Evolutionary conservation across 202 grass and related monocot genomes (phyloP).

Genomic region (Digitaria exilis): DNA sequence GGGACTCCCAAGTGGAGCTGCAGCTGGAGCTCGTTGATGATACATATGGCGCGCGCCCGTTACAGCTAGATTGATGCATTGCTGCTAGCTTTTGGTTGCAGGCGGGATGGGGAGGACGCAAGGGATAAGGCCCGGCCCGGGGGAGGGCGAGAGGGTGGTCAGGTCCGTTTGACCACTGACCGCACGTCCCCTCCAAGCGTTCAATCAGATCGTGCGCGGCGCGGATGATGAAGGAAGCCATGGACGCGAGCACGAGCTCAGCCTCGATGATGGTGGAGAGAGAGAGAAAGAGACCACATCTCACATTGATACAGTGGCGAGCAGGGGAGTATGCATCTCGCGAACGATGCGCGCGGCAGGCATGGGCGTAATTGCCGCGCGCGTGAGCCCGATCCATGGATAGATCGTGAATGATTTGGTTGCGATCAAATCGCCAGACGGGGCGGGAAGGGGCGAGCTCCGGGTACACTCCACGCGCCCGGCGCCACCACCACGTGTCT

Average conservation of each 20-base stretch:
- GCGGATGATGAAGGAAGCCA: too few relatives aligned
- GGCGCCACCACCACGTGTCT: slow-evolving; percentile 65
- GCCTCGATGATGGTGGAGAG: background rate
- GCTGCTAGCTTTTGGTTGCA: background rate
- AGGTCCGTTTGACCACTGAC: slow-evolving; percentile 28
- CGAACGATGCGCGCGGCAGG: background rate
- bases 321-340: background rate
- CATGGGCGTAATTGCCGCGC: slow-evolving; percentile 21
- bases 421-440: background rate
- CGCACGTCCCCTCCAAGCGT: background rate
- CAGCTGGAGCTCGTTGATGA: slow-evolving; percentile 13
- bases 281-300: background rate
- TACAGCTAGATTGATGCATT: background rate
- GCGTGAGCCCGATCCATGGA: background rate
- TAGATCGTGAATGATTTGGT: background rate
- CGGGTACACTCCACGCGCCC: slow-evolving; percentile 9
- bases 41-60: background rate
- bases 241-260: background rate
- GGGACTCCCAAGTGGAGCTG: background rate
- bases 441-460: background rate
- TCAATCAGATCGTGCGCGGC: slow-evolving; percentile 24
- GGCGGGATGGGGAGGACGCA: slow-evolving; percentile 15
- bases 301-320: background rate
- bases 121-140: background rate
- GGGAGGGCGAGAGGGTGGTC: background rate